A percentile compares a stretch with the other conserved stretches of the same genome.
Evolutionary conservation across 306 rosid species (phyloP).

Genomic region (Cucumis sativus): Cucumber_9930_V3 NC_026661.2:22212001-22212500

Average conservation of each 20-base stretch:
- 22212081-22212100: background rate
- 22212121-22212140: background rate
- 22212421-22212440: too few relatives aligned
- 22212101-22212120: background rate
- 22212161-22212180: background rate
- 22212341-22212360: slow-evolving; percentile 28
- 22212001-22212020: background rate
- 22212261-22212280: too few relatives aligned
- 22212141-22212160: background rate
- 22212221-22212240: too few relatives aligned
- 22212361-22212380: slow-evolving; percentile 36
- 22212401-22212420: background rate
- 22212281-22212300: too few relatives aligned
- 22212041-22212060: background rate
- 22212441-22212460: too few relatives aligned
- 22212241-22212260: too few relatives aligned
- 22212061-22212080: background rate
- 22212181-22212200: background rate
- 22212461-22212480: too few relatives aligned
- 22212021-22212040: background rate
- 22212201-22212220: too few relatives aligned
- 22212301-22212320: background rate
- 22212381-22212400: background rate
- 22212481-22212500: too few relatives aligned
- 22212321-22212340: slow-evolving; percentile 29